Conservation (phyloP, 2,329 filamentous ascomycete genomes). For the Penicillium sp. region DNA sequence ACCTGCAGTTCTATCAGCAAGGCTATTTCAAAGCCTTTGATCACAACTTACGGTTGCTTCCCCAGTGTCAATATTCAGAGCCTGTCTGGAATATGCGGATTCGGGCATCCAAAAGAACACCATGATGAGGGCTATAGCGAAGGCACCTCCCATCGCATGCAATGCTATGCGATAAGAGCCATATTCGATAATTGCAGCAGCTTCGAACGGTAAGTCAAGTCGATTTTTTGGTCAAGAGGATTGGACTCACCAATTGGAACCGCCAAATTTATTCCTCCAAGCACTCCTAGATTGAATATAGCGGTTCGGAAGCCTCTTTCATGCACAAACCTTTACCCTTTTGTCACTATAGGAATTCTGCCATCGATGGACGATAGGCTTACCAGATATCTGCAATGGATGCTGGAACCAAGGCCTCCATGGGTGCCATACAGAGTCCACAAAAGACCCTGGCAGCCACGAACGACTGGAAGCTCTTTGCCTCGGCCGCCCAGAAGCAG, state of each 20-base stretch:
- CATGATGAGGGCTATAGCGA: conserved; percentile 42
- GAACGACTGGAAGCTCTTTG: conserved; percentile 37
- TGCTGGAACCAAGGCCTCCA: conserved; percentile 46
- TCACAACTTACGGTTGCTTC: conserved; percentile 24
- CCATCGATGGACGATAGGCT: not conserved
- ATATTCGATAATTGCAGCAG: conserved; percentile 45
- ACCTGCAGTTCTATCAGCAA: conserved; percentile 3
- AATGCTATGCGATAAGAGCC: conserved; percentile 39
- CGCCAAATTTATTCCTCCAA: conserved; percentile 49
- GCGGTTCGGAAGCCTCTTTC: conserved; percentile 47
- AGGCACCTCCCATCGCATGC: conserved; percentile 48
- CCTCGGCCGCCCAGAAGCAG: conserved; percentile 41
- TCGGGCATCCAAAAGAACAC: conserved; percentile 51
- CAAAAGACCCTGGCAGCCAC: conserved; percentile 38
- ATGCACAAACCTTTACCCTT: conserved; percentile 40
- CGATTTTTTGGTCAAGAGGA: not conserved
- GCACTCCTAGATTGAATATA: conserved; percentile 48
- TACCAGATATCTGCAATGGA: conserved; percentile 48
- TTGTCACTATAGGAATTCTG: not conserved
- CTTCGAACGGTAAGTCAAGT: conserved; percentile 20
- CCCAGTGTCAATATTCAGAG: conserved; percentile 43
- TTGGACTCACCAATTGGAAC: conserved; percentile 41
- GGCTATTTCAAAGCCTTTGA: not conserved
- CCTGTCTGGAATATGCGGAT: conserved; percentile 41
- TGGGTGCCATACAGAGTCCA: conserved; percentile 45